Evolutionary conservation across 164 flowering plant genomes (phyloP).

Genomic region (Saururus chinensis): DNA sequence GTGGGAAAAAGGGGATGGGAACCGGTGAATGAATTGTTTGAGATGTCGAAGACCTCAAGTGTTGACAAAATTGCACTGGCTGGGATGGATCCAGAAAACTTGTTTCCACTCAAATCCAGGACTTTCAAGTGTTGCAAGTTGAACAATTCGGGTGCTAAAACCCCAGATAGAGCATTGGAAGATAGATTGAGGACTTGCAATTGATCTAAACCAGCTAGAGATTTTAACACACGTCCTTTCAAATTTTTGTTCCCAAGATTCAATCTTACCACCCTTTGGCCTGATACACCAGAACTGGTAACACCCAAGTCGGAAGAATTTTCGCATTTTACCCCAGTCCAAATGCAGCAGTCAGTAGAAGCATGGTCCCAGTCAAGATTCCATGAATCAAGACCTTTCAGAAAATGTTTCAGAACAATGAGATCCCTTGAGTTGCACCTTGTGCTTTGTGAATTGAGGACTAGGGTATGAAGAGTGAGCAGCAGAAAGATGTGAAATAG

Average conservation of each 20-base stretch:
- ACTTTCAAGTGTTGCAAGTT: conserved; percentile 10
- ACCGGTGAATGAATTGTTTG: not conserved
- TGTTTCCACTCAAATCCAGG: conserved; percentile 18
- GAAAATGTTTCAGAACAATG: not conserved
- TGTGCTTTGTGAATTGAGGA: not conserved
- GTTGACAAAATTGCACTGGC: too few species aligned
- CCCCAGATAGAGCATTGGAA: conserved; percentile 10
- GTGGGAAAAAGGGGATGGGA: conserved; percentile 6
- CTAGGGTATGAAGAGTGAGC: not conserved
- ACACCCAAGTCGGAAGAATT: not conserved
- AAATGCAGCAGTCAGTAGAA: not conserved
- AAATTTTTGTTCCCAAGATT: not conserved
- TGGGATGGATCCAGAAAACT: conserved; percentile 4
- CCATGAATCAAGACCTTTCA: not conserved
- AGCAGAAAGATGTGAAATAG: not conserved
- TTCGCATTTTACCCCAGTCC: not conserved
- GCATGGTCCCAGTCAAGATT: not conserved
- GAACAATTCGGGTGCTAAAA: conserved; percentile 8
- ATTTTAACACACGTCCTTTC: conserved; percentile 9
- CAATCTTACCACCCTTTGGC: not conserved
- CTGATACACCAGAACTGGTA: too few species aligned
- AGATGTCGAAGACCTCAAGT: too few species aligned
- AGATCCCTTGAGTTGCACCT: not conserved
- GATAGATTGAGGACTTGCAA: conserved; percentile 14
- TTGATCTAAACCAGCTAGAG: conserved; percentile 12